Base-by-base conservation (phyloP, 768 basidiomycete genomes). In the Vararia minispora region DNA sequence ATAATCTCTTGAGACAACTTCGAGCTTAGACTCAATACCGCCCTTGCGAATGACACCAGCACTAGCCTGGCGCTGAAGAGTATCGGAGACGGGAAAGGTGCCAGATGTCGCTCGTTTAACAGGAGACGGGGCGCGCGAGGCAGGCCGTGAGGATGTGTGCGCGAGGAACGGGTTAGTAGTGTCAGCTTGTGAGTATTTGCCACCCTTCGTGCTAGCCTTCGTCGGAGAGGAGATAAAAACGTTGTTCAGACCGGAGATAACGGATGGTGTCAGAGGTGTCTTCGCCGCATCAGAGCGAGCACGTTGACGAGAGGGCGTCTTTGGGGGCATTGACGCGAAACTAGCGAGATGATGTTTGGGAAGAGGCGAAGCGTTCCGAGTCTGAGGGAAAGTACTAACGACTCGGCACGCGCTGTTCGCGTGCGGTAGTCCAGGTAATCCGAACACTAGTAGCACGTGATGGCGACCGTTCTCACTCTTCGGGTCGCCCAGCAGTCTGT, bases 1-100 rank as follows among this genome's bases (percentile, higher is more conserved):
- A 47, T 87, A 86, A 55, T 88, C 85, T 33, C 71, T 64, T 1
- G 79, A 79, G 39, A 88, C 73, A 16, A 87, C 81, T 32, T 88
- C 77, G 12, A 87, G 62, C 40, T 80, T 67, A 44, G 77, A 79
- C 53, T 89, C 85, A 9, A 86, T 58, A 6, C 83, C 83, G 28
- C 85, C 85, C 44, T 74, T 81, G 26, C 82, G 63, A 46, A 88
- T 79, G 13, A 89, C 71, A 5, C 85, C 81, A 1, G 58, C 58
- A 45, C 63, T 72, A 0, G 79, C 77, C 50, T 84, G 82, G 2
- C 74, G 66, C 37, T 74, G 66, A 6, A 80, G 59, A 0, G 64
- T 65, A 28, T 74, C 75, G 0, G 69, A 66, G 28, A 72, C 60
- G 10, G 69, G 61, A 20, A 74, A 68, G 9, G 59, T 52, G 36